These are phyloP conservation scores for Hyphodiscus sp. DNA, from an alignment of 2,329 filamentous ascomycete genomes.

Conservation along the genomic window DNA sequence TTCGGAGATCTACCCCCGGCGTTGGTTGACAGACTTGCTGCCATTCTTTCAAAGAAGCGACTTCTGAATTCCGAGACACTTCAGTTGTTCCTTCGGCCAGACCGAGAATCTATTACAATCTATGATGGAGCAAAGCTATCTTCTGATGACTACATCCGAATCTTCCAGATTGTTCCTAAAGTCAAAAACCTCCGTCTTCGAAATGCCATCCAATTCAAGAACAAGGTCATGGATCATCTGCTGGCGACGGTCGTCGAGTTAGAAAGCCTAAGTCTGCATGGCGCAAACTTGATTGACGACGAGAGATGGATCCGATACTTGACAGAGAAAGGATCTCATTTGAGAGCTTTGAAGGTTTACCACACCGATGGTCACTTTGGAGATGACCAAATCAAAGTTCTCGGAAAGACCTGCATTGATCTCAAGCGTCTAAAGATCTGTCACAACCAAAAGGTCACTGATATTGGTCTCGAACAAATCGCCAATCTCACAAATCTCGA, in stretches of 20 bases:
- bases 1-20: conserved; percentile 52
- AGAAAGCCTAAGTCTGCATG: conserved; percentile 71
- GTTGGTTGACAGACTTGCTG: conserved; percentile 52
- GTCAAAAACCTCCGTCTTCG: conserved; percentile 68
- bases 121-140: conserved; percentile 60
- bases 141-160: conserved; percentile 69
- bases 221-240: conserved; percentile 75
- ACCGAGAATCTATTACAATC: conserved; percentile 44
- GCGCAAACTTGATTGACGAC: conserved; percentile 76
- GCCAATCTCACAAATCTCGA: conserved; percentile 56
- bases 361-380: conserved; percentile 79
- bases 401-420: conserved; percentile 59
- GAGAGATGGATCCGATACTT: conserved; percentile 69
- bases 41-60: conserved; percentile 54
- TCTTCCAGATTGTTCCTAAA: conserved; percentile 68
- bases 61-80: conserved; percentile 49
- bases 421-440: conserved; percentile 73
- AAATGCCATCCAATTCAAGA: conserved; percentile 89
- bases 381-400: conserved; percentile 57
- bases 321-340: conserved; percentile 52
- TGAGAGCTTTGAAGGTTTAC: conserved; percentile 70
- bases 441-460: conserved; percentile 69
- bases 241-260: conserved; percentile 63
- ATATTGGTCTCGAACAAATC: conserved; percentile 59
- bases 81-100: conserved; percentile 49